Conservation (phyloP, 2,329 filamentous ascomycete genomes). For the Arthroderma uncinatum region DNA sequence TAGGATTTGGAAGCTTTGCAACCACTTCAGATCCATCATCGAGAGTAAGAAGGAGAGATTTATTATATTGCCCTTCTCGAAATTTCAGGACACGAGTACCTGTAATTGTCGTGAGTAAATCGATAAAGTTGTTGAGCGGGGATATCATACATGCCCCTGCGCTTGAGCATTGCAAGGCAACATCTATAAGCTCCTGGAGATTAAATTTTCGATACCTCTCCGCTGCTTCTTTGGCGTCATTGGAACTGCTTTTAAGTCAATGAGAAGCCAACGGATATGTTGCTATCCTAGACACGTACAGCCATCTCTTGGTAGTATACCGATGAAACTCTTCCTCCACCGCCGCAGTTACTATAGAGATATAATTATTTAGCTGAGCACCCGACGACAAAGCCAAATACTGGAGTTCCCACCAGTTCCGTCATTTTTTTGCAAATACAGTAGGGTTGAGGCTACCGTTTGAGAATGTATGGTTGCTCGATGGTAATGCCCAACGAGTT, state of each 20-base stretch:
- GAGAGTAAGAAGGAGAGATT: constrained; percentile 28
- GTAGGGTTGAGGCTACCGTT: no score
- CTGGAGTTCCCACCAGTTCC: no score
- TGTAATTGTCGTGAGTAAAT: neutral
- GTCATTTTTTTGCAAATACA: no score
- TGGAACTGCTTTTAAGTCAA: neutral
- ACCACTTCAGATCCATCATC: constrained; percentile 22
- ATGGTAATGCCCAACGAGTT: neutral
- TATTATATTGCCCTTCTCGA: constrained; percentile 24
- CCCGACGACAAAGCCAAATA: no score
- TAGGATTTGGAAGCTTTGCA: constrained; percentile 22
- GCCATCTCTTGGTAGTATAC: constrained; percentile 6
- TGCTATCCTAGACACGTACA: neutral
- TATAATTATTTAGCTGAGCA: neutral
- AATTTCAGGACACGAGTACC: constrained; percentile 19
- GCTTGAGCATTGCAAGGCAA: neutral
- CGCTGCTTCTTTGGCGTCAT: neutral
- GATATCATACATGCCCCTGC: neutral
- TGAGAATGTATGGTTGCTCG: no score
- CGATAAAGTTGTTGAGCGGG: no score
- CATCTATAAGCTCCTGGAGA: neutral
- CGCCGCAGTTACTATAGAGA: neutral
- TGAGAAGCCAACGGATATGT: neutral
- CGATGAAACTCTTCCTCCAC: constrained; percentile 11
- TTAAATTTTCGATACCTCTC: constrained; percentile 6